Percentiles rank a stretch among this genome's conserved stretches.
phyloP scores from a whole-genome alignment of 176 grass and related monocot species.

The Sorghum bicolor region DNA sequence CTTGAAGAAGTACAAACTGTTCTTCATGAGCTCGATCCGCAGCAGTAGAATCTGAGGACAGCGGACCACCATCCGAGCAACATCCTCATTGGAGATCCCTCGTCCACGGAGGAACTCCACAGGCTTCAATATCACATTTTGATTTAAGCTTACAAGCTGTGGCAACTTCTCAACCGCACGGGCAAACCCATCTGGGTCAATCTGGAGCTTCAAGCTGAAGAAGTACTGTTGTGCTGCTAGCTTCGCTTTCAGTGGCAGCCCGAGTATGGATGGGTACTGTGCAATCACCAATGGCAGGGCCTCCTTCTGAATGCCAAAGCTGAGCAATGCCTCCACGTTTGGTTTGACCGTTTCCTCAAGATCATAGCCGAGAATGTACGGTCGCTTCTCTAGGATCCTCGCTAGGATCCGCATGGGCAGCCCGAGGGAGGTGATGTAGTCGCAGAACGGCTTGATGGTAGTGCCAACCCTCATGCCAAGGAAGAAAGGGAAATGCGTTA shows the following conservation, averaged over 20 bases:
- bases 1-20: conserved; percentile 88
- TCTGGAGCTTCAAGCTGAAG: conserved; percentile 83
- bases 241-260: conserved; percentile 82
- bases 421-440: conserved; percentile 74
- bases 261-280: conserved; percentile 69
- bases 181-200: conserved; percentile 78
- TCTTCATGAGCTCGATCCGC: conserved; percentile 82
- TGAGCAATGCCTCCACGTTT: conserved; percentile 65
- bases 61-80: conserved; percentile 66
- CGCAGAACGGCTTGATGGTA: conserved; percentile 79
- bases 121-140: conserved; percentile 72
- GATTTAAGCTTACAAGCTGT: conserved; percentile 79
- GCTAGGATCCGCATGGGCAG: conserved; percentile 74
- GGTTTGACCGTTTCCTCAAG: conserved; percentile 83
- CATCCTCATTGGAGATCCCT: conserved; percentile 59
- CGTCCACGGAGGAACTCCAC: conserved; percentile 75
- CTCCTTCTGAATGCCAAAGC: conserved; percentile 70
- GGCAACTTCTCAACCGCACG: conserved; percentile 72
- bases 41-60: conserved; percentile 72
- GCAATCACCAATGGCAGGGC: conserved; percentile 63
- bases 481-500: conserved; percentile 88
- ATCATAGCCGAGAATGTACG: conserved; percentile 83
- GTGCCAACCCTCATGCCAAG: conserved; percentile 89
- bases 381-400: conserved; percentile 83
- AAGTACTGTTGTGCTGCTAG: conserved; percentile 82